Percentiles rank a stretch among this genome's conserved stretches.
These are phyloP conservation scores for Stenocarpella maydis DNA, from an alignment of 2,329 filamentous ascomycete genomes.

Conservation along the genomic window DNA sequence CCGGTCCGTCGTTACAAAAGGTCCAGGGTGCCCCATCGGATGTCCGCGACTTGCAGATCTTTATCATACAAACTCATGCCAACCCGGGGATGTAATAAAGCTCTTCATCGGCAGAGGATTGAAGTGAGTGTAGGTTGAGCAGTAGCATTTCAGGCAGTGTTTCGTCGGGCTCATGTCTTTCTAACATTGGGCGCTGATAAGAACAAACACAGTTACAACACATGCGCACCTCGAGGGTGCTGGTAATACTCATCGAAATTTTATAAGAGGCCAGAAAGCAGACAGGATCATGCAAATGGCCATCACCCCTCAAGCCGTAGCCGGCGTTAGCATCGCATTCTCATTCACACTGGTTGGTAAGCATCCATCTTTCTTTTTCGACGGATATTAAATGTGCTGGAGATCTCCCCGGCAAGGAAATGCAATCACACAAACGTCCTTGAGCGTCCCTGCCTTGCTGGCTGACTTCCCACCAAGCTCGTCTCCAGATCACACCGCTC, in stretches of 20 bases:
- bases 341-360: constrained; percentile 4
- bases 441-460: neutral
- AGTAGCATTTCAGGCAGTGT: too few species aligned
- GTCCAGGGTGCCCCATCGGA: neutral
- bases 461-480: neutral
- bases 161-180: neutral
- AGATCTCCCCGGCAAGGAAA: neutral
- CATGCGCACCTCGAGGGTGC: too few species aligned
- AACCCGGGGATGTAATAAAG: neutral
- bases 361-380: neutral
- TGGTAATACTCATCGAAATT: neutral
- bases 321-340: neutral
- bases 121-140: neutral
- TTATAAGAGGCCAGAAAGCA: neutral
- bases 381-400: neutral
- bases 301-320: neutral
- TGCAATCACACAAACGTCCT: neutral
- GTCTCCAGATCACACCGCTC: neutral
- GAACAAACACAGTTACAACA: neutral
- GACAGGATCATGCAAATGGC: neutral
- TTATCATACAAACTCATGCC: too few species aligned
- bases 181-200: too few species aligned
- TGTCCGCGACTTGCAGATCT: neutral
- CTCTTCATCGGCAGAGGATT: neutral
- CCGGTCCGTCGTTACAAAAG: neutral